Conservation (phyloP, 2,329 filamentous ascomycete genomes). For the Fusarium domesticum region DNA sequence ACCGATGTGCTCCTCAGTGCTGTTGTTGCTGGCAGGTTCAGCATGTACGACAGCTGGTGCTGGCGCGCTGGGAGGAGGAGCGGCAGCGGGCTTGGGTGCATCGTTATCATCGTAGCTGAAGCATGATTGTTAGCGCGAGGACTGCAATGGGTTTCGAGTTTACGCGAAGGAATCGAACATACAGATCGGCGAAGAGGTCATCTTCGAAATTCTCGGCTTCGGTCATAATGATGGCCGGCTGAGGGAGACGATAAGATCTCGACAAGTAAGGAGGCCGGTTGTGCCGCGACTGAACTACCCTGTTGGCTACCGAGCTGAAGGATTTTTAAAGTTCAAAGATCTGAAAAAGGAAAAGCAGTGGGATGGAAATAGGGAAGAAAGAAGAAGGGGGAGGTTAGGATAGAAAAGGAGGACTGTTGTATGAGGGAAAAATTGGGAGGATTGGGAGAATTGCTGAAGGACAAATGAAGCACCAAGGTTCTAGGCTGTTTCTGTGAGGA, state of each 20-base stretch:
- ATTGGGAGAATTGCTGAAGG: neutral
- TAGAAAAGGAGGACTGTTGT: no score
- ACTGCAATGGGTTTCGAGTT: conserved; percentile 4
- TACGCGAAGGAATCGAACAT: neutral
- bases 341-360: neutral
- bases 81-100: conserved; percentile 39
- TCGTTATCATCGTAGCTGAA: conserved; percentile 65
- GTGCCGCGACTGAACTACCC: neutral
- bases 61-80: conserved; percentile 28
- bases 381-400: neutral
- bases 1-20: conserved; percentile 24
- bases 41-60: conserved; percentile 27
- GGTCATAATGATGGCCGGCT: conserved; percentile 60
- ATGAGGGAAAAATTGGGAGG: neutral
- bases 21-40: conserved; percentile 30
- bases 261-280: conserved; percentile 6
- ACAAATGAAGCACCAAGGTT: neutral
- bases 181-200: conserved; percentile 95
- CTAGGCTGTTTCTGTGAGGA: neutral
- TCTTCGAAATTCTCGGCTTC: conserved; percentile 83
- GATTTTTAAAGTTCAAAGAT: no score
- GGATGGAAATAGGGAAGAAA: neutral
- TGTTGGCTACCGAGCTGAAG: neutral
- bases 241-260: conserved; percentile 7
- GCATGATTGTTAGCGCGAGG: conserved; percentile 7